Evolutionary conservation across 805 yeast species (phyloP).

Genomic region (Naumovozyma baii): DNA sequence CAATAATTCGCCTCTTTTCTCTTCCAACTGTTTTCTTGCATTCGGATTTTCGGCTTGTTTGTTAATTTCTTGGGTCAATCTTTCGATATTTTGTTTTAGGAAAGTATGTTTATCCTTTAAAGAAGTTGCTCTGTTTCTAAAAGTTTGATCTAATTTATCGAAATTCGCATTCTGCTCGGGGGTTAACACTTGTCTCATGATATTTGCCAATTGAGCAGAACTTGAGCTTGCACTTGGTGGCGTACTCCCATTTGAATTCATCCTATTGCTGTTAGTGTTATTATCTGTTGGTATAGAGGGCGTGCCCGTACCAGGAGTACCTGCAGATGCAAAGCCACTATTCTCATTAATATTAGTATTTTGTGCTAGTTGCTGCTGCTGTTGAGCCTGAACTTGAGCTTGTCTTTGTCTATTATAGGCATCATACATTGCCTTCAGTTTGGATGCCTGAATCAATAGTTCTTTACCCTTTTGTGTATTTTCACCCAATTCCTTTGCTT

Average conservation of each 20-base stretch:
- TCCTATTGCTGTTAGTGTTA: conserved; percentile 7
- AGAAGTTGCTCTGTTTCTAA: conserved; percentile 23
- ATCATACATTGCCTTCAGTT: conserved; percentile 50
- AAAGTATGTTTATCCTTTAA: conserved; percentile 25
- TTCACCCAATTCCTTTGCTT: conserved; percentile 53
- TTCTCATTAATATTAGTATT: conserved; percentile 4
- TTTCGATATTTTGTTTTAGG: conserved; percentile 26
- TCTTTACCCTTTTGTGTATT: conserved; percentile 54
- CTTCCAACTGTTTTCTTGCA: conserved; percentile 22
- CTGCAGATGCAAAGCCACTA: conserved; percentile 1
- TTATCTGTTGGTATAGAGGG: no score
- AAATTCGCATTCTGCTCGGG: conserved; percentile 25
- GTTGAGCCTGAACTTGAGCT: conserved; percentile 16
- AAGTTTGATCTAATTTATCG: conserved; percentile 21
- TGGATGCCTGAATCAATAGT: conserved; percentile 52
- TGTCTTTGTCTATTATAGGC: conserved; percentile 38
- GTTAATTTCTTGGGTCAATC: conserved; percentile 21
- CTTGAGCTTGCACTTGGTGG: conserved; percentile 6
- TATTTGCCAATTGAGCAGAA: conserved; percentile 15
- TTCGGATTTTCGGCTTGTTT: conserved; percentile 16
- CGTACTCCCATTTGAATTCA: neutral
- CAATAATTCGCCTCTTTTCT: conserved; percentile 20
- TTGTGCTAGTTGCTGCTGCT: conserved; percentile 12
- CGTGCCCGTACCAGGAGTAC: conserved; percentile 2
- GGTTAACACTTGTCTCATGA: conserved; percentile 25